Evolutionary conservation across 108 stramenopile genomes (phyloP).

Genomic region (Nitzschia putrida): DNA sequence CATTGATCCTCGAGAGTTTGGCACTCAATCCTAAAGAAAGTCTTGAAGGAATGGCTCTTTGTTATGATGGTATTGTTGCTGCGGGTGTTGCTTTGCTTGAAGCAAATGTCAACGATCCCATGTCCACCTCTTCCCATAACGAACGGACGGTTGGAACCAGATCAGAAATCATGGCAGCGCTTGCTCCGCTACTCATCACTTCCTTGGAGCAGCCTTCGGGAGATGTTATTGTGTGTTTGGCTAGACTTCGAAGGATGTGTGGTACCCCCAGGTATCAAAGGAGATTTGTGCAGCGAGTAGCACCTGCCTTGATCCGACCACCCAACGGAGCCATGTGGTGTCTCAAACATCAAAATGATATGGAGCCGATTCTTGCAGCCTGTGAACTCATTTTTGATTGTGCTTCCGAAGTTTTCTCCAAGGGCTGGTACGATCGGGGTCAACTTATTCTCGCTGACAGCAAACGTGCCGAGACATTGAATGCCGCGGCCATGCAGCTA

Average conservation of each 20-base stretch:
- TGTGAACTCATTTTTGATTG: conserved; percentile 82
- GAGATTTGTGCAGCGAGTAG: conserved; percentile 85
- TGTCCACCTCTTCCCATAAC: conserved; percentile 7
- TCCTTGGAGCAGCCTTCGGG: conserved; percentile 81
- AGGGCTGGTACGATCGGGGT: conserved; percentile 84
- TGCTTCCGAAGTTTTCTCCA: conserved; percentile 66
- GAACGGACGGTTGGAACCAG: conserved; percentile 32
- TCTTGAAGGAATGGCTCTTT: conserved; percentile 85
- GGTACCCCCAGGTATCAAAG: conserved; percentile 81
- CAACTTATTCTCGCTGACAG: conserved; percentile 68
- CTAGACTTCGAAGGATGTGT: conserved; percentile 67
- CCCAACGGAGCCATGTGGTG: conserved; percentile 80
- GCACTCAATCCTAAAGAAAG: conserved; percentile 66
- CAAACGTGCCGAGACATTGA: conserved; percentile 63
- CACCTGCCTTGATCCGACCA: conserved; percentile 78
- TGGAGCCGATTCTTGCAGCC: conserved; percentile 83
- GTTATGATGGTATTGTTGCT: conserved; percentile 85
- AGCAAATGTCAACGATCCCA: conserved; percentile 30
- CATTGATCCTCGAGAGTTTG: conserved; percentile 74
- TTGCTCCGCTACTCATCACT: conserved; percentile 79
- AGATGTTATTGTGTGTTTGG: conserved; percentile 62
- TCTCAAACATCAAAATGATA: conserved; percentile 85
- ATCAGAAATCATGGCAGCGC: conserved; percentile 64
- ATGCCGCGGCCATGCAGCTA: conserved; percentile 64
- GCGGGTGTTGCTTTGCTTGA: conserved; percentile 80